Conservation (phyloP, 2,329 filamentous ascomycete genomes). For the Fusarium pininemorale region DNA sequence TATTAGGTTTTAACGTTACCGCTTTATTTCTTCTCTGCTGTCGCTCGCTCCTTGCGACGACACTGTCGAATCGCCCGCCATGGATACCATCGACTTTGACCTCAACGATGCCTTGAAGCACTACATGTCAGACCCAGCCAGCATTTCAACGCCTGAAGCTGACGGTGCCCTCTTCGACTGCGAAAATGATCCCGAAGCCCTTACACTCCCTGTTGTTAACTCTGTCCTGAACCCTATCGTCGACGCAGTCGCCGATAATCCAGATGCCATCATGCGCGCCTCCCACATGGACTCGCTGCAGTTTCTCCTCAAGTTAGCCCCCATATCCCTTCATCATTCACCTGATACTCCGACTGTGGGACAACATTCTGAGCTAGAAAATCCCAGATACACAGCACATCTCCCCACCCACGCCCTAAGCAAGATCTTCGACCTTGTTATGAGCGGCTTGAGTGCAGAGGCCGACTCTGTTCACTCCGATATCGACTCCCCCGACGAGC, state of each 20-base stretch:
- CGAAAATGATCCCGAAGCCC: conserved; percentile 88
- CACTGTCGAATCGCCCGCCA: conserved; percentile 49
- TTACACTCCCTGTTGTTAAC: conserved; percentile 82
- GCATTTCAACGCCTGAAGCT: conserved; percentile 86
- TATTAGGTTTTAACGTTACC: conserved; percentile 9
- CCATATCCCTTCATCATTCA: conserved; percentile 55
- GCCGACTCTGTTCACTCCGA: conserved; percentile 87
- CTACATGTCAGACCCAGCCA: conserved; percentile 91
- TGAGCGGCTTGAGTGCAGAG: conserved; percentile 85
- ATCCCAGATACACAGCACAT: conserved; percentile 80
- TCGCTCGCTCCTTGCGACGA: conserved; percentile 32
- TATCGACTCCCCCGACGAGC: conserved; percentile 85
- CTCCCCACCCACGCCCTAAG: conserved; percentile 85
- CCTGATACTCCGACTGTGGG: conserved; percentile 35
- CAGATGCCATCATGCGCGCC: conserved; percentile 83
- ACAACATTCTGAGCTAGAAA: conserved; percentile 54
- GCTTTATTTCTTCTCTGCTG: conserved; percentile 12
- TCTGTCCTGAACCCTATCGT: conserved; percentile 89
- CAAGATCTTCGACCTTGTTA: conserved; percentile 91
- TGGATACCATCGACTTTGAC: conserved; percentile 87
- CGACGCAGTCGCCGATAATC: conserved; percentile 89
- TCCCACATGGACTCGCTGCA: conserved; percentile 91
- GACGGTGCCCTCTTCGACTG: conserved; percentile 85
- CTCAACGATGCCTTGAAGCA: conserved; percentile 96
- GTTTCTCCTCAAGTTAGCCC: conserved; percentile 93